Base-by-base conservation (phyloP, 202 grass and related monocot genomes). In the Musa balbisiana region DNA sequence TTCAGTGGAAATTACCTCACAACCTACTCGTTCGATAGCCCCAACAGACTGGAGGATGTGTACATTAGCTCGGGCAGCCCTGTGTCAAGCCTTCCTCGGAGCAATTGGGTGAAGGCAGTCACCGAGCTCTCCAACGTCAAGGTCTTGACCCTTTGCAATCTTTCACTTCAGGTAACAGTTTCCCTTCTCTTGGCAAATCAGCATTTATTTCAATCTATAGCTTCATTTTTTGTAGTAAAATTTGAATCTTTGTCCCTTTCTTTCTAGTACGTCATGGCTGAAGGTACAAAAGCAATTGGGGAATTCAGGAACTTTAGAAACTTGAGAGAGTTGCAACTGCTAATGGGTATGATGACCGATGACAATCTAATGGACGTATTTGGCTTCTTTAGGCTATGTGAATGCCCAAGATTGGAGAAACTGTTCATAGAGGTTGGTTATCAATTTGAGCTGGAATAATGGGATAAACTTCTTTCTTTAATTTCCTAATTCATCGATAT, bases 271-370 rank as follows among this genome's bases (percentile, higher is more conserved):
- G 58, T 92, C 3, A 85, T 89, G 76, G 86, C 82, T 54, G 86
- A 75, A 24, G 76, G 73, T 27, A 72, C 82, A 17, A 83, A 73
- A 67, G 33, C 62, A 6, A 19, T 33, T 25, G 49, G 24, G 58
- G 83, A 72, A 12, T 25, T 79, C 55, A 87, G 78, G 53, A 87
- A 69, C 70, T 78, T 97, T 13, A 73, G 63, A 27, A 51, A 69
- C 69, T 59, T 97, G 67, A 85, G 26, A 79, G 93, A 97, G 84
- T 76, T 97, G 16, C 88, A 97, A 21, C 49, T 97, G 80, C 85
- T 97, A 69, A 92, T 89, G 87, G 79, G 88, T 5, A 89, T 89
- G 67, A 89, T 93, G 93, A 75, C 85, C 33, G 87, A 97, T 76
- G 84, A 84, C 82, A 93, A 90, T 74, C 86, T 97, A 27, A 80